A percentile compares a stretch with the other conserved stretches of the same genome.
Conservation (phyloP, 441 rosid species). For the Breynia disticha region DNA sequence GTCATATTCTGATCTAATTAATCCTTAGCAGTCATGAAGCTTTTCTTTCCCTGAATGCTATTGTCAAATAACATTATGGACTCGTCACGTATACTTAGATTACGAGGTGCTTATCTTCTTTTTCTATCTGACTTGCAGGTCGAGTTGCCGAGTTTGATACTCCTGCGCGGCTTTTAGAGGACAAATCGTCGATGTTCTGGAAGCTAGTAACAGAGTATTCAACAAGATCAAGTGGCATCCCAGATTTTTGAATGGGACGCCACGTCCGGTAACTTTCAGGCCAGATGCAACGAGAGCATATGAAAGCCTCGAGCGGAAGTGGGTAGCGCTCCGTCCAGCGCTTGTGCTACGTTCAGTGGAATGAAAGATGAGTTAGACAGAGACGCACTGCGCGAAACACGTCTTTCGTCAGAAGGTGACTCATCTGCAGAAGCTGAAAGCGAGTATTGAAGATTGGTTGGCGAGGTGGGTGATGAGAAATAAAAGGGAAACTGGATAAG, state of each 20-base stretch:
- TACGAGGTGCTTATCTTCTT: conserved; percentile 1
- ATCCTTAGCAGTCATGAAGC: background rate
- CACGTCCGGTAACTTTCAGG: conserved; percentile 17
- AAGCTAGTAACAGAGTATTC: conserved; percentile 92
- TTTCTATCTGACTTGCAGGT: conserved; percentile 38
- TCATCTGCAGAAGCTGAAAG: too few species aligned
- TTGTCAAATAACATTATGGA: too few species aligned
- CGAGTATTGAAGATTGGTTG: too few species aligned
- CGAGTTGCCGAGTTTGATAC: conserved; percentile 92
- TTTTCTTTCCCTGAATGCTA: too few species aligned
- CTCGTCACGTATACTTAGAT: too few species aligned
- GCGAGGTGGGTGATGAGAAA: too few species aligned
- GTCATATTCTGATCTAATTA: too few species aligned
- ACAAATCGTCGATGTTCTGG: conserved; percentile 88
- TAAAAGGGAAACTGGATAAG: too few species aligned
- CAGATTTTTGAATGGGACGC: conserved; percentile 53
- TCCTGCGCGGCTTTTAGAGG: conserved; percentile 72
- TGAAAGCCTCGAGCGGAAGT: conserved; percentile 6
- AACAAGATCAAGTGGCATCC: conserved; percentile 87
- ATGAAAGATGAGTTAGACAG: conserved; percentile 4
- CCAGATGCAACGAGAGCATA: conserved; percentile 14
- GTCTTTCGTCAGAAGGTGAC: too few species aligned
- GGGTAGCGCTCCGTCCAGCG: conserved; percentile 10
- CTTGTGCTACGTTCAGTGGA: conserved; percentile 18
- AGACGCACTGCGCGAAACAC: too few species aligned